Base-by-base conservation (phyloP, 495 filamentous ascomycete species). In the Penicillium salamii region DNA sequence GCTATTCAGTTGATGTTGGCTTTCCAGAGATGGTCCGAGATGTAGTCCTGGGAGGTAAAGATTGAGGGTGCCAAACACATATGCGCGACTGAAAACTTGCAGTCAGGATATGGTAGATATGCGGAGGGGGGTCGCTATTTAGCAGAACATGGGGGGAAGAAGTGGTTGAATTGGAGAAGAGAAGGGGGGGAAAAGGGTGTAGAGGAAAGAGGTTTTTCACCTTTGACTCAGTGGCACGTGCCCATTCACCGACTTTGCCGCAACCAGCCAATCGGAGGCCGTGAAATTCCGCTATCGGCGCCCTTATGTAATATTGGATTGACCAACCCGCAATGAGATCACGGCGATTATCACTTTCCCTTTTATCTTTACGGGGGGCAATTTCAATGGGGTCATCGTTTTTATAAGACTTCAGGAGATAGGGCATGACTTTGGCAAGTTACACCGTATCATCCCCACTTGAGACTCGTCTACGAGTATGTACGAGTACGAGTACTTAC, bases 11-110 rank as follows among this genome's bases (percentile, higher is more conserved):
- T 89, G 58, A 80, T 81, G 57, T 82, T 86, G 70, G 93, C 85
- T 82, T 96, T 96, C 93, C 93, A 98, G 78, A 98, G 84, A 78
- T 98, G 93, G 82, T 96, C 88, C 87, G 90, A 95, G 78, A 95
- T 88, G 78, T 95, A 95, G 81, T 95, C 90, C 90, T 96, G 91
- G 74, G 91, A 96, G 78, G 91, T 97, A 79, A 92, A 97, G 72
- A 88, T 81, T 67, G 91, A 90, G 72, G 85, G 79, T 82, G 85
- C 85, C 80, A 87, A 89, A 89, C 86, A 89, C 91, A 97, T 97
- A 87, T 87, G 86, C 80, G 87, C 87, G 70, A 72, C 62, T 68
- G 67, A 71, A 58, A 52, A 56, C 33, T 66, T 68, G 61, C 68
- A 76, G 72, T 73, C 64, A 68, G 34, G 54, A 57, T 59, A 47